Conservation (phyloP, 352 stramenopile species). For the Phytophthora niederhauseri region DNA sequence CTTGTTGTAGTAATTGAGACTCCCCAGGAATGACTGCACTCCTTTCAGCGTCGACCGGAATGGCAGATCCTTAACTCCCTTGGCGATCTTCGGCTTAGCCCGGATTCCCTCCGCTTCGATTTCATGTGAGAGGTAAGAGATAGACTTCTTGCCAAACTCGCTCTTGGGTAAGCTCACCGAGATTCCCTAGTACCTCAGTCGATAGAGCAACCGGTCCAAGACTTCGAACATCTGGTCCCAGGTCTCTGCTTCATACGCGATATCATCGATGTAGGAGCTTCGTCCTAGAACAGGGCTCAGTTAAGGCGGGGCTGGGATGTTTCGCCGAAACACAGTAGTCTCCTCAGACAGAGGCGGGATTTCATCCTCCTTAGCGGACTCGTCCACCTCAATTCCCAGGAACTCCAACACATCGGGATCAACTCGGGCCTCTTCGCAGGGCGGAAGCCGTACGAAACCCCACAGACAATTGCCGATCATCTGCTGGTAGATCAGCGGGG, state of each 20-base stretch:
- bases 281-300: not conserved
- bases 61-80: not conserved
- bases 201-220: not conserved
- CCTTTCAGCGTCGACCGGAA: not conserved
- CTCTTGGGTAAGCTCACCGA: conserved; percentile 1
- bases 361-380: not conserved
- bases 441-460: not conserved
- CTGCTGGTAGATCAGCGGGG: not conserved
- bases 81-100: not conserved
- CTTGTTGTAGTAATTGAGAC: conserved; percentile 5
- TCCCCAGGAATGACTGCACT: not conserved
- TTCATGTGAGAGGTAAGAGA: not conserved
- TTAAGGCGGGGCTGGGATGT: not conserved
- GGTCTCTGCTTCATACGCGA: not conserved
- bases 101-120: not conserved
- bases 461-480: conserved; percentile 1
- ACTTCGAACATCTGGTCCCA: not conserved
- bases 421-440: not conserved
- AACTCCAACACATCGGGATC: not conserved
- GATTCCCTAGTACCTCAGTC: not conserved
- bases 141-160: not conserved
- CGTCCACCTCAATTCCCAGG: not conserved
- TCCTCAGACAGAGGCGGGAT: not conserved
- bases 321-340: not conserved
- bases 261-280: conserved; percentile 9